Base-by-base conservation (phyloP, 2,329 filamentous ascomycete species). In the Chaetomium globosum region DNA sequence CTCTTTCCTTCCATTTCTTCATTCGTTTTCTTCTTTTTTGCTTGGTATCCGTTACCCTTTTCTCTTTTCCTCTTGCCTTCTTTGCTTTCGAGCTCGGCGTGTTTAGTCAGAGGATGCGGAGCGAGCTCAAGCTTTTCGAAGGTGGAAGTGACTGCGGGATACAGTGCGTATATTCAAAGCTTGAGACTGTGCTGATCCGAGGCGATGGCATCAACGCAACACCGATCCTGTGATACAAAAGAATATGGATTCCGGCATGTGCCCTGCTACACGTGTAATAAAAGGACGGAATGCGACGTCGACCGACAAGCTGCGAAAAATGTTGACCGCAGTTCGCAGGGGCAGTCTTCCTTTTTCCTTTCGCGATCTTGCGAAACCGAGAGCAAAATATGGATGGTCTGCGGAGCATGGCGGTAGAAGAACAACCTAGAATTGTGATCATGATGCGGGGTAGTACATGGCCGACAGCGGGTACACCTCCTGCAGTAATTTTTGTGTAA, bases 391-490 rank as follows among this genome's bases (percentile, higher is more conserved):
- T 36, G 8, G 19, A 7, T 48, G 36, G 51, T 55, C 51, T 51
- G 39, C 52, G 31, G n/a, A 31, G 52, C 51, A 28, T 63, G 46
- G 60, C 53, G 53, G 31, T 28, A 30, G 19, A 43, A 23, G 30
- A 21, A 36, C 30, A 19, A 55, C 21, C 9, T 23, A 16, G 49
- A 43, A 43, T 6, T 28, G 46, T 61, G 52, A 61, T 28, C 19
- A 21, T 21, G 59, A 62, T 56, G 59, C 59, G 59, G 59, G 59
- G 59, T 43, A 26, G 33, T 36, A 36, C 9, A 53, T 16, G 26
- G 28, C 26, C 51, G 49, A 16, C 8, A 52, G 23, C 49, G 23
- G 49, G 5, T 28, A 28, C 21, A 23, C 21, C 28, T 52, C 7
- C 49, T 52, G 10, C 4, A 13, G 10, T 52, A 9, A 43, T 43